Conservation (phyloP, 2,329 filamentous ascomycete species). For the Fusarium gaditjirri region DNA sequence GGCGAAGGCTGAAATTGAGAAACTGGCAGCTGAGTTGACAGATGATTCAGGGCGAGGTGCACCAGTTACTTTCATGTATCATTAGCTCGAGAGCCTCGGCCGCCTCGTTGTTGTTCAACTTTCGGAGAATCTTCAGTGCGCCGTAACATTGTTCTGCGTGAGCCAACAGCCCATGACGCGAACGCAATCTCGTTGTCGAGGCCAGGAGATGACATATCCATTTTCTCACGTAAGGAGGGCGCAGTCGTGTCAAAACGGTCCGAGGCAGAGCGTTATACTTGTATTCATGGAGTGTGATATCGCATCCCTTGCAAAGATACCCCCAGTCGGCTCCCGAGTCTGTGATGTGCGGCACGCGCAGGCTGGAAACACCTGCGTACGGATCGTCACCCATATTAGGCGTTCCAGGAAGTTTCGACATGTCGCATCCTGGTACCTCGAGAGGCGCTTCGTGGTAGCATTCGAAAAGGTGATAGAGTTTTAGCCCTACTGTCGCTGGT, state of each 20-base stretch:
- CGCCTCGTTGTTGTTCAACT: neutral
- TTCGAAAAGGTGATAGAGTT: fast-evolving
- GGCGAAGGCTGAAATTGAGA: neutral
- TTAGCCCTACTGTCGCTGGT: too few relatives aligned
- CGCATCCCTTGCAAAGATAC: neutral
- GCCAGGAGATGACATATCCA: neutral
- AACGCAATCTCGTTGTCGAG: neutral
- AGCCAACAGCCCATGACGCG: fast-evolving
- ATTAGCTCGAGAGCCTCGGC: too few relatives aligned
- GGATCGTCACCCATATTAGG: fast-evolving
- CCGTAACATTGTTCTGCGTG: fast-evolving
- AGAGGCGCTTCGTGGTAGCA: neutral
- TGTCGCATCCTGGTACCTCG: neutral
- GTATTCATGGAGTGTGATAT: neutral
- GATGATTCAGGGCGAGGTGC: neutral
- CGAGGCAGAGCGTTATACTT: fast-evolving
- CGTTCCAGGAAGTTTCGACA: neutral
- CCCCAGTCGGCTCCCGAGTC: neutral
- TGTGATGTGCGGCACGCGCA: neutral
- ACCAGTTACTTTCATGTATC: fast-evolving
- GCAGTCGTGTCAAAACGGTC: neutral
- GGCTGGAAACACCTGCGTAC: neutral
- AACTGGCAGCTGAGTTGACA: neutral
- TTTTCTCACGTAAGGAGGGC: neutral
- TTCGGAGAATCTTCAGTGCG: neutral